A percentile compares a stretch with the other conserved stretches of the same genome.
These are phyloP conservation scores for Scleromitrula shiraiana DNA, from an alignment of 2,329 filamentous ascomycete species.

Conservation along the genomic window DNA sequence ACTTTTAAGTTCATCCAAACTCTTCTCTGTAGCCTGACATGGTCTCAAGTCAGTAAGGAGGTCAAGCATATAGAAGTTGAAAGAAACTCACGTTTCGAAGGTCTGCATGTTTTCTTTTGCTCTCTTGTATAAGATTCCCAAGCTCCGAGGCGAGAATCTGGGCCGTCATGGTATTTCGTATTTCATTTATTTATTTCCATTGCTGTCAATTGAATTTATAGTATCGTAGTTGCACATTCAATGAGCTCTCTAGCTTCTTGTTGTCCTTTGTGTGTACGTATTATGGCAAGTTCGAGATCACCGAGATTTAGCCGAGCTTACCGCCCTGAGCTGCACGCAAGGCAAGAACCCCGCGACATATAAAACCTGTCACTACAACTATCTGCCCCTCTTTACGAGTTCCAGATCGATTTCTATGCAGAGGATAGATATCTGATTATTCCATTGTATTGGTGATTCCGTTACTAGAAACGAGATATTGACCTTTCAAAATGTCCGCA, in stretches of 20 bases:
- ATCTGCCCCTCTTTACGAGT: slow-evolving; percentile 1
- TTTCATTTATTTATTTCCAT: slow-evolving; percentile 17
- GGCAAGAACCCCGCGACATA: slow-evolving; percentile 3
- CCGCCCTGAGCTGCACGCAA: slow-evolving; percentile 1
- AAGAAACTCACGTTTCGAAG: slow-evolving; percentile 60
- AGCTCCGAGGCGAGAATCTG: slow-evolving; percentile 85
- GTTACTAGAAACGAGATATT: no score
- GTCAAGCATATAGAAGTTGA: neutral
- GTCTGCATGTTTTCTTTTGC: slow-evolving; percentile 89
- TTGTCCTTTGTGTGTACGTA: slow-evolving; percentile 4
- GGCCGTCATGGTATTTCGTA: slow-evolving; percentile 60
- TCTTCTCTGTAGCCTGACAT: slow-evolving; percentile 78
- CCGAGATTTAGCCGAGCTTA: slow-evolving; percentile 9
- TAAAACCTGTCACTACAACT: neutral
- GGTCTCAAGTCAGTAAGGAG: slow-evolving; percentile 18
- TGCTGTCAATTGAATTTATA: slow-evolving; percentile 4
- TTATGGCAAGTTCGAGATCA: neutral
- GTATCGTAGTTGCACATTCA: neutral
- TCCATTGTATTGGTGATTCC: no score
- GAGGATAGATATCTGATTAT: no score
- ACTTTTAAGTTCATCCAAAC: slow-evolving; percentile 77
- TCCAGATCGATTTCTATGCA: no score
- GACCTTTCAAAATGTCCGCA: slow-evolving; percentile 36
- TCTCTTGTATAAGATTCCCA: slow-evolving; percentile 86
- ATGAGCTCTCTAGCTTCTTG: neutral